Percentiles rank a stretch among this genome's conserved stretches.
Evolutionary conservation across 2,329 filamentous ascomycete genomes (phyloP).

Genomic region (Hortaea werneckii): DNA sequence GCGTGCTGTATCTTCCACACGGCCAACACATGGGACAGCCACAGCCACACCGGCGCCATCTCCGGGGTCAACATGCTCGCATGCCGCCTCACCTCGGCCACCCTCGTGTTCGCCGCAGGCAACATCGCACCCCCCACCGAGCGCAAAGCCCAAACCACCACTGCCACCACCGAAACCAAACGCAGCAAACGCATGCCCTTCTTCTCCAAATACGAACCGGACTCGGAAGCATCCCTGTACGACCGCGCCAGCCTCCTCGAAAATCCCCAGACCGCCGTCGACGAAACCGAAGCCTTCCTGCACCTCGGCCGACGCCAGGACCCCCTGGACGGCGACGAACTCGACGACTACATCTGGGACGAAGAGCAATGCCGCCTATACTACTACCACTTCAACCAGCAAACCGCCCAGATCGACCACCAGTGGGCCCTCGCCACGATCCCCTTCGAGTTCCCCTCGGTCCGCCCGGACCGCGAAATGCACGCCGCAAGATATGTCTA

Average conservation of each 20-base stretch:
- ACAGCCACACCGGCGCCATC: constrained; percentile 25
- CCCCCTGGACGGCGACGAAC: constrained; percentile 5
- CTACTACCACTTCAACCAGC: constrained; percentile 53
- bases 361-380: constrained; percentile 60
- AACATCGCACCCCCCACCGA: constrained; percentile 45
- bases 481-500: constrained; percentile 51
- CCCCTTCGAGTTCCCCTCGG: constrained; percentile 58
- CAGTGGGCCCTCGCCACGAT: constrained; percentile 57
- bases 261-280: constrained; percentile 8
- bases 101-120: constrained; percentile 54
- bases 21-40: constrained; percentile 57
- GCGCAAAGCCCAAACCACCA: constrained; percentile 1
- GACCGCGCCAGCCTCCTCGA: constrained; percentile 16
- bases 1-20: constrained; percentile 64
- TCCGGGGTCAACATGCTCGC: constrained; percentile 52
- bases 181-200: constrained; percentile 35
- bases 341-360: constrained; percentile 28
- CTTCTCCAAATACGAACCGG: constrained; percentile 36
- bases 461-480: constrained; percentile 49
- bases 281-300: constrained; percentile 21
- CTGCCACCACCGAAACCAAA: constrained; percentile 1
- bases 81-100: constrained; percentile 57
- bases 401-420: constrained; percentile 38
- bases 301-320: constrained; percentile 5
- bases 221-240: constrained; percentile 14